Evolutionary conservation across 805 yeast genomes (phyloP).

Genomic region (Starmerella gropengiesseri): DNA sequence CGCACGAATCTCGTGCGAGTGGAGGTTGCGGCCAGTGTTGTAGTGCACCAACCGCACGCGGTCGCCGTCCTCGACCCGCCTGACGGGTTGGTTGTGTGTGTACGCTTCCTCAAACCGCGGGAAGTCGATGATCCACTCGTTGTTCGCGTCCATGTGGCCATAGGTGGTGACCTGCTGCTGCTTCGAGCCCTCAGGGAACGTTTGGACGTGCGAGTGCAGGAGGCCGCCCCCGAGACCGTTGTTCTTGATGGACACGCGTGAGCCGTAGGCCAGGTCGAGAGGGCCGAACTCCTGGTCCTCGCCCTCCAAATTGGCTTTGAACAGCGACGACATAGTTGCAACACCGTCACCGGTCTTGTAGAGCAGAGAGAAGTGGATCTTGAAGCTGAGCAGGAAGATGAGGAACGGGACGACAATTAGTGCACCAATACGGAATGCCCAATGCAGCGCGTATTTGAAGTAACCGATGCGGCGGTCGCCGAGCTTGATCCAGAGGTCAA

Average conservation of each 20-base stretch:
- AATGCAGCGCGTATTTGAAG: conserved; percentile 54
- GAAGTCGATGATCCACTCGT: conserved; percentile 69
- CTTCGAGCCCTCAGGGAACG: conserved; percentile 84
- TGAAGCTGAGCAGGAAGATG: conserved; percentile 82
- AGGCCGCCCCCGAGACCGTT: conserved; percentile 63
- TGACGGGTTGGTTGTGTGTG: conserved; percentile 32
- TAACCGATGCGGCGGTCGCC: conserved; percentile 63
- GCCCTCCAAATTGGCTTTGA: conserved; percentile 86
- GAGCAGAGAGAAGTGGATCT: conserved; percentile 74
- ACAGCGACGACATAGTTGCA: conserved; percentile 83
- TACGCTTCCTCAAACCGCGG: conserved; percentile 30
- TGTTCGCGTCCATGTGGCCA: conserved; percentile 44
- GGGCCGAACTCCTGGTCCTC: conserved; percentile 64
- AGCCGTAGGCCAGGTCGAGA: conserved; percentile 62
- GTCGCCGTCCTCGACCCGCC: conserved; percentile 53
- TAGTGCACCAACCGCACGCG: conserved; percentile 70
- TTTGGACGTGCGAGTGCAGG: conserved; percentile 68
- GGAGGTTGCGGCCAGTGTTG: conserved; percentile 63
- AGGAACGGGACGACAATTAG: conserved; percentile 71
- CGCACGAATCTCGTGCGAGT: conserved; percentile 94
- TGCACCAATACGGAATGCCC: conserved; percentile 57
- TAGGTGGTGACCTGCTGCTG: conserved; percentile 89
- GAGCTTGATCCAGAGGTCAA: conserved; percentile 73
- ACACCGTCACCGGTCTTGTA: conserved; percentile 93
- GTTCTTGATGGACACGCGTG: conserved; percentile 66